Evolutionary conservation across 208 protist species (phyloP), one percentile per base, ranked within the genome.

Genomic region (Acanthamoeba polyphaga): DNA sequence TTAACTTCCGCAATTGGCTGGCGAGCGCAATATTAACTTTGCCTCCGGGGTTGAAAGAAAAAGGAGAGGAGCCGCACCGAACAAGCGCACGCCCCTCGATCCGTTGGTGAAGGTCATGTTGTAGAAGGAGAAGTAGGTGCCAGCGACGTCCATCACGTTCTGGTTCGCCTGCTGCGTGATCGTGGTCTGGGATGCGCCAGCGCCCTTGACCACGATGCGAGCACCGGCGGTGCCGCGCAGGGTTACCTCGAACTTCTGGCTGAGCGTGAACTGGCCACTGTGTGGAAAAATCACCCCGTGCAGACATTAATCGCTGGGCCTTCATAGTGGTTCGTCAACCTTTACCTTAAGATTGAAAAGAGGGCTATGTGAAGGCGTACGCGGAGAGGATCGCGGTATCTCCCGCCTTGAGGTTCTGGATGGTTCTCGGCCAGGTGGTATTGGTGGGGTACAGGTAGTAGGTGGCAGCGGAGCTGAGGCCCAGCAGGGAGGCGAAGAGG

Each of bases 81-180:
- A 22, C 43, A 46, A 46, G 60, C 74, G 74, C 8, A 82, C 74
- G 22, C 74, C 74, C 12, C 38, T 6, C 1, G 43, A 55, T 19
- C 74, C 74, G 19, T 43, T 43, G 17, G 74, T 82, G 74, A 82
- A 82, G 74, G 74, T 55, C 74, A 82, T 46, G 74, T 82, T 82
- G 43, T 82, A 82, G 74, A 82, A 82, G 2, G 15, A n/a, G 38
- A 55, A 82, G 74, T 82, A 82, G 15, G 4, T 12, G 74, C 74
- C 74, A 0, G 19, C 38, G 34, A 55, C 17, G 74, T 82, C 7
- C 5, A 82, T 27, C 15, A 82, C 19, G 24, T 82, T 82, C 38
- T 82, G 74, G 15, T 6, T 15, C 7, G 74, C 34, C 46, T 27
- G 19, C 29, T 51, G 74, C 22, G 8, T 24, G 32, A 82, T 82